These are phyloP conservation scores for Sphaceloma murrayae DNA, from an alignment of 2,329 filamentous ascomycete genomes.

Conservation along the genomic window DNA sequence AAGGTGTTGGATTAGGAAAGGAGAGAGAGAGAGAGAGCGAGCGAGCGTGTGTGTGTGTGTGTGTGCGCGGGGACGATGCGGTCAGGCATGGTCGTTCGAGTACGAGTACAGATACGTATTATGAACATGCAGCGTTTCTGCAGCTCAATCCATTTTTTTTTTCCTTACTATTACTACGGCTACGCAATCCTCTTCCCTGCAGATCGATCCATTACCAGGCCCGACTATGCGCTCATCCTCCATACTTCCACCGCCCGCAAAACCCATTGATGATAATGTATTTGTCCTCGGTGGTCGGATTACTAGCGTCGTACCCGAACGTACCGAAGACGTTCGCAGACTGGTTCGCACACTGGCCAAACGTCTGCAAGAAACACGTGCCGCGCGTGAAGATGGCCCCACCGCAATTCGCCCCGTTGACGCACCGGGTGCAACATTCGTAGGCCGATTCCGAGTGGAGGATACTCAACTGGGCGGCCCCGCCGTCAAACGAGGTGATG, in stretches of 20 bases:
- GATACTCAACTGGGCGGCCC: not conserved
- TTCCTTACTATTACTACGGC: not conserved
- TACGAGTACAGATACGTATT: slow-evolving; percentile 2
- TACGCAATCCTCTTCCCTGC: not conserved
- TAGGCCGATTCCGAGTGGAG: not conserved
- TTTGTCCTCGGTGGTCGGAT: not conserved
- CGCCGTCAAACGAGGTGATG: slow-evolving; percentile 1
- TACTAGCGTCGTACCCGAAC: not conserved
- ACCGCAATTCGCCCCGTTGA: not conserved
- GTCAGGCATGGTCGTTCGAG: not conserved
- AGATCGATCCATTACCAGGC: too few relatives aligned
- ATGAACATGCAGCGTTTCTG: slow-evolving; percentile 1
- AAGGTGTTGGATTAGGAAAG: slow-evolving; percentile 5
- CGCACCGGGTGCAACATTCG: not conserved
- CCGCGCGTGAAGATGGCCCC: not conserved
- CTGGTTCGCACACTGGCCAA: not conserved
- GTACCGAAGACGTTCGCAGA: not conserved
- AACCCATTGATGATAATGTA: not conserved
- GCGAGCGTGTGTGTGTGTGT: not conserved
- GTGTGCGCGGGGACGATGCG: not conserved
- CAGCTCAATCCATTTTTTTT: not conserved
- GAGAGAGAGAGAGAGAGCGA: not conserved
- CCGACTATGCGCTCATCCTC: too few relatives aligned
- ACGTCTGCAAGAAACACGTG: not conserved
- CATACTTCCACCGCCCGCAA: slow-evolving; percentile 1